Base-by-base conservation (phyloP, 2,329 filamentous ascomycete species). In the Achaetomium macrosporum region DNA sequence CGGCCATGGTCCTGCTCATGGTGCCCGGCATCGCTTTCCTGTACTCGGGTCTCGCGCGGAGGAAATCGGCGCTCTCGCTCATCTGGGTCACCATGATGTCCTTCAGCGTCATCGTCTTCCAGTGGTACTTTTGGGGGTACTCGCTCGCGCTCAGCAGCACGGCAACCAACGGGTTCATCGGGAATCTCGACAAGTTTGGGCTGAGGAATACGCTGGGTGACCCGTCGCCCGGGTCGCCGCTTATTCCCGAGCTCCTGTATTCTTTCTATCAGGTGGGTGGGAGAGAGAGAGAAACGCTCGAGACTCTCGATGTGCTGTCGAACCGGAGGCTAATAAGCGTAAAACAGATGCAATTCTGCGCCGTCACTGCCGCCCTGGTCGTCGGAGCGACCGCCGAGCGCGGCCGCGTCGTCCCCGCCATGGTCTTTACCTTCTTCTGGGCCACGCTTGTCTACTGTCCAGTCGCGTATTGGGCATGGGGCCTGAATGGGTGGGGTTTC, bases 81-180 rank as follows among this genome's bases (percentile, higher is more conserved):
- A 93, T 99, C 66, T 97, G 91, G 90, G 90, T 92, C 13, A 90
- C 87, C 73, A 95, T 99, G 88, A 92, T 87, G 69, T 93, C 90
- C 43, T 87, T 87, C 68, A 91, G 88, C 44, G 84, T 97, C 67
- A 79, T 96, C 69, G 87, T 88, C 52, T 96, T 99, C 76, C 93
- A 99, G 75, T 99, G 93, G 93, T 97, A 96, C 67, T 96, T 99
- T 71, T 97, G 93, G 92, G 93, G 93, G 36, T 99, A 96, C 72
- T 96, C 92, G 13, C 78, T 99, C 57, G 91, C 92, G 48, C 96
- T 97, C 73, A 93, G 88, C 65, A 77, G 81, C 41, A 83, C 83
- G 13, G 88, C 85, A 5, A 90, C 82, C 61, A 96, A 88, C 73
- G 87, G 88, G 49, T 97, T 88, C 74, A 97, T 99, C 66, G 93